Conservation (phyloP, 257 asterid species). For the Solanum lycopersicoides region DNA sequence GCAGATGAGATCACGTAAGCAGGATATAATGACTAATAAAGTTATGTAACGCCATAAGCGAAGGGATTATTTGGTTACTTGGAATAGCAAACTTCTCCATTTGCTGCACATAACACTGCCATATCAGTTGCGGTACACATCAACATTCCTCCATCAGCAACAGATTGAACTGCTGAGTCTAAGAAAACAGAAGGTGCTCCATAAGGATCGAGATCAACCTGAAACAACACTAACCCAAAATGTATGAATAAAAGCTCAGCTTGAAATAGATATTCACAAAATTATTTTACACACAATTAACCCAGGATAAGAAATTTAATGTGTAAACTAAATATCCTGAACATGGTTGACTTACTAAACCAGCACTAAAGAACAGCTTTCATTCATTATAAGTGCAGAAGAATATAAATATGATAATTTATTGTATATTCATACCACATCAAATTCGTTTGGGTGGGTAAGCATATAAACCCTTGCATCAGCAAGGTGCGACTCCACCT, state of each 20-base stretch:
- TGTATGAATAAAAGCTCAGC: not conserved
- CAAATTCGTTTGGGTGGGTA: conserved; percentile 93
- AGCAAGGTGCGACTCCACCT: conserved; percentile 83
- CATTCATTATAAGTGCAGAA: not conserved
- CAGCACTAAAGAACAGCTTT: not conserved
- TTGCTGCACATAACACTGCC: conserved; percentile 97
- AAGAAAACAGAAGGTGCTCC: conserved; percentile 94
- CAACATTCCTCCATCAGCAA: conserved; percentile 82
- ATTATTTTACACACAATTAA: not conserved
- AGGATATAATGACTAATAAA: not conserved
- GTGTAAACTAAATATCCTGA: not conserved
- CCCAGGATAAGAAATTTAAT: not conserved
- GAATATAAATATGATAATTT: not conserved
- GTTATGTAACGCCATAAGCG: not conserved
- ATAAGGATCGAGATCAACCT: conserved; percentile 99
- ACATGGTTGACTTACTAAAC: not conserved
- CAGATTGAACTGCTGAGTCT: conserved; percentile 93
- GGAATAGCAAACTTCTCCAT: conserved; percentile 98
- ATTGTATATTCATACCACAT: conserved; percentile 48
- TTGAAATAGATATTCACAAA: not conserved
- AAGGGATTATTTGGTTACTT: conserved; percentile 48
- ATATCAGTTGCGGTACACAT: conserved; percentile 99
- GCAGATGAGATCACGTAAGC: conserved; percentile 13
- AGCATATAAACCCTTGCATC: conserved; percentile 97
- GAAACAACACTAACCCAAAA: conserved; percentile 9